phyloP scores from a whole-genome alignment of 2,329 filamentous ascomycete species.

The Aspergillus puulaauensis region DNA sequence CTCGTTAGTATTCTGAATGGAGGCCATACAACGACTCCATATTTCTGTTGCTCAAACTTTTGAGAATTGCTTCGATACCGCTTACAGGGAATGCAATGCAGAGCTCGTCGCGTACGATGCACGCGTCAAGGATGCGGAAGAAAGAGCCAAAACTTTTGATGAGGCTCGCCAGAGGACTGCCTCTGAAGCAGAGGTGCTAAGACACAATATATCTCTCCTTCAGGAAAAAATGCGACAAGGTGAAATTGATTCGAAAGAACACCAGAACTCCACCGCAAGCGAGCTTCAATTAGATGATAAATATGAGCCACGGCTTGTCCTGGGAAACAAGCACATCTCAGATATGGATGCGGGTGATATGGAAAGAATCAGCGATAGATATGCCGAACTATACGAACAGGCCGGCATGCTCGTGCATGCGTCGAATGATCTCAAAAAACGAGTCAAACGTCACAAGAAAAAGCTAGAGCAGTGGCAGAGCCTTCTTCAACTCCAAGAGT shows the following conservation, averaged over 20 bases:
- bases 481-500: constrained; percentile 29
- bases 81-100: constrained; percentile 25
- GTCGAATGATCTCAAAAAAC: constrained; percentile 28
- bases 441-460: constrained; percentile 34
- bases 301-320: constrained; percentile 29
- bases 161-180: constrained; percentile 19
- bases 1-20: constrained; percentile 23
- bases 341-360: constrained; percentile 16
- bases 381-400: constrained; percentile 34
- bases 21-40: constrained; percentile 31
- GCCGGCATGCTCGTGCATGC: constrained; percentile 26
- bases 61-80: constrained; percentile 29
- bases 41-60: constrained; percentile 27
- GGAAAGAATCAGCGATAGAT: constrained; percentile 27
- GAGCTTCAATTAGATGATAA: constrained; percentile 21
- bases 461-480: constrained; percentile 32
- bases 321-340: constrained; percentile 4
- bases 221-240: constrained; percentile 21
- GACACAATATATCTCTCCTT: constrained; percentile 21
- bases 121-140: constrained; percentile 23
- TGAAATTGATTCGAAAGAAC: constrained; percentile 14
- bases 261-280: constrained; percentile 15
- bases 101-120: constrained; percentile 24
- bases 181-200: constrained; percentile 21
- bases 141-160: constrained; percentile 18